Evolutionary conservation across 2,329 filamentous ascomycete species (phyloP), one percentile per base, ranked within the genome.

Genomic region (Canariomyces notabilis): DNA sequence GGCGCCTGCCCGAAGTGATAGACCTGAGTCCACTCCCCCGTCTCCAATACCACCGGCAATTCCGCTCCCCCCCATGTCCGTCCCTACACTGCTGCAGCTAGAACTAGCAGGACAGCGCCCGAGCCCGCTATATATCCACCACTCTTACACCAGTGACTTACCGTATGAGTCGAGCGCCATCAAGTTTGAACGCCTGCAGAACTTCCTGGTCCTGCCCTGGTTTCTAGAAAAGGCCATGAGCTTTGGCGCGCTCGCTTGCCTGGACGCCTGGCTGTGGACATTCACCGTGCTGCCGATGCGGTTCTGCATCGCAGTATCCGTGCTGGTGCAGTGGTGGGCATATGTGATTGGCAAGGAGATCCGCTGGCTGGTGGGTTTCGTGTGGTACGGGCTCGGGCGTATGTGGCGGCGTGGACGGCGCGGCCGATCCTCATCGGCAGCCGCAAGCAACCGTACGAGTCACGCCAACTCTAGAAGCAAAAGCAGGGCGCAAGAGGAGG

Each of bases 191-290:
- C 82, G 94, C 32, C 73, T 98, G 11, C 77, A 88, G 54, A 97
- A 97, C 62, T 94, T 96, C 50, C 67, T 98, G 5, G 72, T 89
- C 20, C 70, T 98, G 3, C 89, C 91, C 0, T 77, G 81, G 0
- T 87, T 85, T 50, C 74, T 98, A 5, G 93, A 98, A 67, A 79
- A 85, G 37, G 85, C 90, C 0, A 76, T 98, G 5, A 81, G 83
- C 49, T 97, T 98, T 67, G 93, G 93, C 6, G 83, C 87, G 0
- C 68, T 97, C 26, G 90, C 91, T 6, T 98, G 93, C 66, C 73
- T 98, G 5, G 93, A 98, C 64, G 87, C 91, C 1, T 98, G 91
- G 89, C 77, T 98, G 1, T 93, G 96, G 67, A 94, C 89, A 1
- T 94, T 98, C 58, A 98, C 93, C 0, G 95, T 98, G 36, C 72